phyloP scores from a whole-genome alignment of 2,329 filamentous ascomycete species.

The Blastomyces parvus region DNA sequence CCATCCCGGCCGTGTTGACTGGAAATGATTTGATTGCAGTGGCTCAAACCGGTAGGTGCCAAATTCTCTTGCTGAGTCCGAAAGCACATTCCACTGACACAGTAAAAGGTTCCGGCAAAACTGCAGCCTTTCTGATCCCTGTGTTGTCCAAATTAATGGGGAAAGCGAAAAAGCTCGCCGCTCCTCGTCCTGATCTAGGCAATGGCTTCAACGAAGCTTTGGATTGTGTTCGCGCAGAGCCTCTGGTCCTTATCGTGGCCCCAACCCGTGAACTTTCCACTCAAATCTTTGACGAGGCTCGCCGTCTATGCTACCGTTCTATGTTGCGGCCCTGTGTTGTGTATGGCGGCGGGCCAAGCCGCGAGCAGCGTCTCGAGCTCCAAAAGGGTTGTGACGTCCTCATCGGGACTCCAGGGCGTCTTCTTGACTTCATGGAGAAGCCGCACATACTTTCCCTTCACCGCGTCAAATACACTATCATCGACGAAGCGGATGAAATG shows the following conservation, averaged over 20 bases:
- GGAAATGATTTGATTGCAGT: conserved; percentile 78
- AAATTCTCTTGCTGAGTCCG: background rate
- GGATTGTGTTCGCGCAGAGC: conserved; percentile 62
- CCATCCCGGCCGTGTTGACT: conserved; percentile 65
- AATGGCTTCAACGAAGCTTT: conserved; percentile 44
- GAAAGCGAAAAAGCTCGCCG: conserved; percentile 80
- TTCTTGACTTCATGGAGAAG: conserved; percentile 72
- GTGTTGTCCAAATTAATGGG: conserved; percentile 89
- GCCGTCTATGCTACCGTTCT: conserved; percentile 85
- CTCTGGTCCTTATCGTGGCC: conserved; percentile 72
- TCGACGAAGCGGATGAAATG: conserved; percentile 95
- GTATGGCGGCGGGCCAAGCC: conserved; percentile 73
- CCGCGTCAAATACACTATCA: conserved; percentile 51
- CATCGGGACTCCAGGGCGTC: conserved; percentile 76
- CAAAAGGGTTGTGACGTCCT: conserved; percentile 80
- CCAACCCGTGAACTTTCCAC: conserved; percentile 85
- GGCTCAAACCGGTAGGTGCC: conserved; percentile 73
- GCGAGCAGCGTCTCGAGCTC: conserved; percentile 62
- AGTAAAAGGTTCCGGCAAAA: conserved; percentile 79
- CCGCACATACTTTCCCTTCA: conserved; percentile 35
- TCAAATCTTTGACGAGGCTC: conserved; percentile 89
- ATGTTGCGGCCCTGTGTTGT: conserved; percentile 87
- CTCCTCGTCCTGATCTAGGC: conserved; percentile 58
- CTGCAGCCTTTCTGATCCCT: conserved; percentile 81
- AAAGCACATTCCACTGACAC: background rate